Conservation (phyloP, 2,329 filamentous ascomycete genomes). For the Ilyonectria destructans region DNA sequence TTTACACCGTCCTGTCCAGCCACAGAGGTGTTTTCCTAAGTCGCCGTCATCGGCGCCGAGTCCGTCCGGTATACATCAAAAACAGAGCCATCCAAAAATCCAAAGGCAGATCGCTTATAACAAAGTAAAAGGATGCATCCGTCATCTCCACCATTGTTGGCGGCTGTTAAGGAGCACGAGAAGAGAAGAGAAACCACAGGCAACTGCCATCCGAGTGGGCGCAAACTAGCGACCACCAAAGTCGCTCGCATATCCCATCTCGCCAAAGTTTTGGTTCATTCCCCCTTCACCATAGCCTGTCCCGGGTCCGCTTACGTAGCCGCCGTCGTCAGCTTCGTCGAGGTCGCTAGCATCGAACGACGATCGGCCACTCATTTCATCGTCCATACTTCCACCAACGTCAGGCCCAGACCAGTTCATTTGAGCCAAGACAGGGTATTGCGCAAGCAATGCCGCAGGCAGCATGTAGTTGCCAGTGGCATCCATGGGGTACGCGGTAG, state of each 20-base stretch:
- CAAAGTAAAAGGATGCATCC: conserved; percentile 22
- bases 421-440: conserved; percentile 93
- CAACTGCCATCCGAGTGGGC: conserved; percentile 12
- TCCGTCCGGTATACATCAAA: conserved; percentile 32
- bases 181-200: conserved; percentile 24
- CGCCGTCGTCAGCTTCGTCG: conserved; percentile 80
- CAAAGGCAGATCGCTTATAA: conserved; percentile 34
- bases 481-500: conserved; percentile 72
- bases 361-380: conserved; percentile 83
- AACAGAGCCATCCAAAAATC: conserved; percentile 22
- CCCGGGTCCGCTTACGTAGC: conserved; percentile 76
- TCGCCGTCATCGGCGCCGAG: conserved; percentile 36
- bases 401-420: conserved; percentile 83
- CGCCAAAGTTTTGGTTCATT: conserved; percentile 68
- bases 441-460: conserved; percentile 89
- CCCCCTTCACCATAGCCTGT: conserved; percentile 73
- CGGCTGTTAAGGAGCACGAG: conserved; percentile 20
- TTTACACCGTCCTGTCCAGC: conserved; percentile 30
- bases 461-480: conserved; percentile 75
- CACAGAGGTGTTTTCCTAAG: conserved; percentile 33
- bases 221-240: conserved; percentile 46
- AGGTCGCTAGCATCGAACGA: conserved; percentile 89
- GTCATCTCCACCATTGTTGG: conserved; percentile 15
- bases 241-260: conserved; percentile 51
- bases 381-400: conserved; percentile 81